Percentiles rank a stretch among this genome's conserved stretches.
These are phyloP conservation scores for Aspergillus arachidicola DNA, from an alignment of 2,329 filamentous ascomycete species.

Conservation along the genomic window DNA sequence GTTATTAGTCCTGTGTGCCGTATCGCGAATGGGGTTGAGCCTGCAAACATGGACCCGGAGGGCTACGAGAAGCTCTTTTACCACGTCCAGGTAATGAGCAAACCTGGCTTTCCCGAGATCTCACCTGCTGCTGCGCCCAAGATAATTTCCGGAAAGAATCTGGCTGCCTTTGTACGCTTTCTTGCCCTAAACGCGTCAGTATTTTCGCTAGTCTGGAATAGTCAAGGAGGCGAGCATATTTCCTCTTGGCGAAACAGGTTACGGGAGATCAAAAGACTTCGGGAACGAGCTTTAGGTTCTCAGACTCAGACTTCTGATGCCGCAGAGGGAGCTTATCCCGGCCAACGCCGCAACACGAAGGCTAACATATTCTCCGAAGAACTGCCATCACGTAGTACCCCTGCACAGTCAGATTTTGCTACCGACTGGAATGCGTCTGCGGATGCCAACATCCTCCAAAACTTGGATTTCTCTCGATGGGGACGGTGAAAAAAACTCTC, in stretches of 20 bases:
- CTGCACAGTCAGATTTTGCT: conserved; percentile 36
- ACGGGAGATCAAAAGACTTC: conserved; percentile 78
- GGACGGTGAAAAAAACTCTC: conserved; percentile 29
- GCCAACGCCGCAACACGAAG: conserved; percentile 41
- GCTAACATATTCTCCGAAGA: conserved; percentile 41
- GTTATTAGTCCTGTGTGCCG: conserved; percentile 79
- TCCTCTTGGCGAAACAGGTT: conserved; percentile 89
- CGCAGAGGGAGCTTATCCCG: conserved; percentile 35
- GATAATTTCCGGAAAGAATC: conserved; percentile 78
- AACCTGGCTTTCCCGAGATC: conserved; percentile 85
- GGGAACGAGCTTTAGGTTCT: conserved; percentile 57
- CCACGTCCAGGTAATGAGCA: conserved; percentile 85
- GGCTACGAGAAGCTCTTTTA: conserved; percentile 65
- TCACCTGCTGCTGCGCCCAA: conserved; percentile 88
- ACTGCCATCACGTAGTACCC: conserved; percentile 32
- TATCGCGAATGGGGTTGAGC: conserved; percentile 39
- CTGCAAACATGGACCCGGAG: conserved; percentile 33
- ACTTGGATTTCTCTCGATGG: conserved; percentile 48
- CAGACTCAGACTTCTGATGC: conserved; percentile 32
- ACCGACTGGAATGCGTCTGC: conserved; percentile 42
- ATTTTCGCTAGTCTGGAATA: conserved; percentile 86
- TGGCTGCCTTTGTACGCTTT: conserved; percentile 84
- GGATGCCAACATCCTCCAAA: conserved; percentile 42
- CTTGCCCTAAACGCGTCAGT: conserved; percentile 91
- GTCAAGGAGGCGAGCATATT: conserved; percentile 74